Evolutionary conservation across 31 red algal genomes (phyloP).

Genomic region (Odonthalia washingtoniensis): DNA sequence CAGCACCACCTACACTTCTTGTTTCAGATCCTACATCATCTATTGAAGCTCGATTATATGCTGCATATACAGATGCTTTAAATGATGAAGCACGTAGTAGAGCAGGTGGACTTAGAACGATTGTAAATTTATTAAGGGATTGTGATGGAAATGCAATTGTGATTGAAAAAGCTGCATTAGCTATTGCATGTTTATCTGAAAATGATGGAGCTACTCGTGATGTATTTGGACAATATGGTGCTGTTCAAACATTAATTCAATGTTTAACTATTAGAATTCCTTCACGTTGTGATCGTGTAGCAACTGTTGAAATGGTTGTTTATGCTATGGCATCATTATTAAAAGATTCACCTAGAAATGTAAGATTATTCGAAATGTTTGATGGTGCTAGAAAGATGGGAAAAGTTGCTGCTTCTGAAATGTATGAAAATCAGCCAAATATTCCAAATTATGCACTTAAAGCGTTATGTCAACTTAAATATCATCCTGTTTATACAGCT

Average conservation of each 20-base stretch:
- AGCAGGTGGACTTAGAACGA: slow-evolving; percentile 49
- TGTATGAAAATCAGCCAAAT: slow-evolving; percentile 57
- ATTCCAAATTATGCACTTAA: slow-evolving; percentile 60
- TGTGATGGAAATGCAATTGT: slow-evolving; percentile 64
- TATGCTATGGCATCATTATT: too few species aligned
- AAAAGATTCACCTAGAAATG: too few species aligned
- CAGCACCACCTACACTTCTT: too few species aligned
- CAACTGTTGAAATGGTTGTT: too few species aligned
- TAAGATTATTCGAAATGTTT: slow-evolving; percentile 67
- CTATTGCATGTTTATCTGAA: slow-evolving; percentile 55
- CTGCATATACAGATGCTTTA: slow-evolving; percentile 61
- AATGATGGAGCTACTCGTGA: slow-evolving; percentile 65
- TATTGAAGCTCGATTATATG: slow-evolving; percentile 33
- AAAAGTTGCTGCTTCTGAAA: slow-evolving; percentile 58
- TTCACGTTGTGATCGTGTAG: slow-evolving; percentile 40
- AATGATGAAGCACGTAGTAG: slow-evolving; percentile 40
- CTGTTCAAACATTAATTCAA: slow-evolving; percentile 67
- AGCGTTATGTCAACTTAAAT: slow-evolving; percentile 56
- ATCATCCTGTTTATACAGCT: slow-evolving; percentile 47
- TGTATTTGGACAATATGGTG: slow-evolving; percentile 54
- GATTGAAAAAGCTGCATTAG: slow-evolving; percentile 67
- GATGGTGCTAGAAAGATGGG: slow-evolving; percentile 71
- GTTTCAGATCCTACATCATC: neutral
- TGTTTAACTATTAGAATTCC: slow-evolving; percentile 55
- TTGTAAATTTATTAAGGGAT: slow-evolving; percentile 60